A percentile compares a stretch with the other conserved stretches of the same genome.
phyloP scores from a whole-genome alignment of 345 rosid genomes.

The Brassica cretica region DNA sequence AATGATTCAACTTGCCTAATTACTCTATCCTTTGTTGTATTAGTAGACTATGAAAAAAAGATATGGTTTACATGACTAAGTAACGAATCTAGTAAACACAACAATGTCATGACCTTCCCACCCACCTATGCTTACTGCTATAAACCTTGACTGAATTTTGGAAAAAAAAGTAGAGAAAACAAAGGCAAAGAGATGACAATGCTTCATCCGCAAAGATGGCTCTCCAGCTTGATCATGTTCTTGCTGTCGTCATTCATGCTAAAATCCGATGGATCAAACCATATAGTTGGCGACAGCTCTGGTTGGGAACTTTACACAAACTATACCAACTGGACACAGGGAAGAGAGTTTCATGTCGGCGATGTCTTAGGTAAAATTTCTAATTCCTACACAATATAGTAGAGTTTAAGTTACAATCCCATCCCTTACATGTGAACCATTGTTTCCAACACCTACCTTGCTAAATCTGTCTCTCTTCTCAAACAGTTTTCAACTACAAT shows the following conservation, averaged over 20 bases:
- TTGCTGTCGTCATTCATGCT: constrained; percentile 10
- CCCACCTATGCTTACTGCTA: constrained; percentile 20
- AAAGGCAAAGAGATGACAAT: constrained; percentile 3
- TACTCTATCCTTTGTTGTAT: constrained; percentile 20
- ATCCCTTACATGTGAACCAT: background rate
- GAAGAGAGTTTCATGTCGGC: constrained; percentile 44
- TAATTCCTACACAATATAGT: background rate
- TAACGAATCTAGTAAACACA: constrained; percentile 22
- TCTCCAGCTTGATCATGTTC: background rate
- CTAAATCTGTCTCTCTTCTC: constrained; percentile 17
- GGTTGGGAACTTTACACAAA: constrained; percentile 41
- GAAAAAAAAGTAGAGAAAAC: background rate
- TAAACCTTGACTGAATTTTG: background rate
- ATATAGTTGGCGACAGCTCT: constrained; percentile 40
- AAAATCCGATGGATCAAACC: constrained; percentile 19
- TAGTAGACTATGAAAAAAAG: constrained; percentile 17
- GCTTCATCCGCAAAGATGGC: background rate
- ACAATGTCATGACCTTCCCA: constrained; percentile 37
- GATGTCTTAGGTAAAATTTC: constrained; percentile 40
- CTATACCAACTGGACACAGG: constrained; percentile 43
- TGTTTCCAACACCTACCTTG: constrained; percentile 4
- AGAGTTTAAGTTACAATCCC: background rate
- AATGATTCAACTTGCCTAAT: constrained; percentile 23
- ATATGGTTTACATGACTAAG: constrained; percentile 35
- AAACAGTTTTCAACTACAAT: constrained; percentile 43